phyloP scores from a whole-genome alignment of 257 asterid species.

The Lithospermum erythrorhizon region DNA sequence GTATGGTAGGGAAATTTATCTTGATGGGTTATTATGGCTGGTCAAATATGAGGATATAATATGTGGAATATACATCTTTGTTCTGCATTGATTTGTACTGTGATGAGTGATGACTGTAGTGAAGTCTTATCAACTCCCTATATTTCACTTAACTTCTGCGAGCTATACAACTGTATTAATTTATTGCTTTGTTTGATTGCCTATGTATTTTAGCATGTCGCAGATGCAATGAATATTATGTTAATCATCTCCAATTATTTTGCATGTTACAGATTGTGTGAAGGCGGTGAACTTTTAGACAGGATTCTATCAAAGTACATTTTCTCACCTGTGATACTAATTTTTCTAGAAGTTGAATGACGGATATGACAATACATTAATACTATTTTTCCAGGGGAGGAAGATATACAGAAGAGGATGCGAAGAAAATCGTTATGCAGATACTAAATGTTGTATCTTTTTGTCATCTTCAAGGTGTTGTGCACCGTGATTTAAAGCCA shows the following conservation, averaged over 20 bases:
- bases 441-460: slow-evolving; percentile 69
- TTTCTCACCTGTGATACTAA: background rate
- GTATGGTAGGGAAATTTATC: too few relatives aligned
- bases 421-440: slow-evolving; percentile 63
- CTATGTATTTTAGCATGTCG: too few relatives aligned
- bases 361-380: background rate
- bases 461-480: slow-evolving; percentile 87
- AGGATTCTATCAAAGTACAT: slow-evolving; percentile 70
- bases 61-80: too few relatives aligned
- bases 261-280: slow-evolving; percentile 56
- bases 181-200: too few relatives aligned
- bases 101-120: too few relatives aligned
- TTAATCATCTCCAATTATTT: slow-evolving; percentile 5
- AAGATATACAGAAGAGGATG: slow-evolving; percentile 69
- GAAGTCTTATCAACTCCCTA: too few relatives aligned
- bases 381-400: slow-evolving; percentile 53
- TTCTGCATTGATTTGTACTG: too few relatives aligned
- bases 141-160: background rate
- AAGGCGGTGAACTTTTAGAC: slow-evolving; percentile 90
- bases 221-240: background rate
- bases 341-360: background rate
- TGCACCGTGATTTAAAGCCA: slow-evolving; percentile 81
- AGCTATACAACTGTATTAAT: background rate
- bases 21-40: too few relatives aligned
- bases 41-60: too few relatives aligned